Evolutionary conservation across 371 early-diverging fungal species (phyloP).

Genomic region (Lichtheimia hyalospora): DNA sequence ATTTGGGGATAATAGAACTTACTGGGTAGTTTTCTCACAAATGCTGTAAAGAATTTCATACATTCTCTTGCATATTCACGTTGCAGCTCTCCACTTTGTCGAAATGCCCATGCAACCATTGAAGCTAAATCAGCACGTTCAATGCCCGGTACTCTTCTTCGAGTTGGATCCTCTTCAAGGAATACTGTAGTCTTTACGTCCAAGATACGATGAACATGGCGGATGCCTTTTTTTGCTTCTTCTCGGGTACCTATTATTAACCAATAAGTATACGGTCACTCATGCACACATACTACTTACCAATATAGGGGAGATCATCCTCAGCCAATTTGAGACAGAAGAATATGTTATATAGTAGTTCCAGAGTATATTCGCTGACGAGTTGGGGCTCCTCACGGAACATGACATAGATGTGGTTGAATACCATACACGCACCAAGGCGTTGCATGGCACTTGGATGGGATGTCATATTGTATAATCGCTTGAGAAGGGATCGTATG

Average conservation of each 20-base stretch:
- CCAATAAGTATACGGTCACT: not conserved
- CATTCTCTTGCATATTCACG: conserved; percentile 65
- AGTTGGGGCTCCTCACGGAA: conserved; percentile 65
- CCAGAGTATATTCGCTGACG: conserved; percentile 67
- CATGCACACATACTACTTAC: conserved; percentile 4
- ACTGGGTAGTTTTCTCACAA: conserved; percentile 27
- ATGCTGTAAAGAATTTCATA: conserved; percentile 45
- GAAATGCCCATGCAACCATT: conserved; percentile 63
- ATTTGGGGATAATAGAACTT: not conserved
- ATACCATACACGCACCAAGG: conserved; percentile 68
- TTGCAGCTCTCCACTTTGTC: conserved; percentile 52
- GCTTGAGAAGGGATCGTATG: conserved; percentile 66
- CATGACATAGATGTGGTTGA: conserved; percentile 70
- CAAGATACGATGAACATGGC: conserved; percentile 64
- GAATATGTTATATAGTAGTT: conserved; percentile 69
- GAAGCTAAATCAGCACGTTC: conserved; percentile 39
- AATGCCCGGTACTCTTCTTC: conserved; percentile 56
- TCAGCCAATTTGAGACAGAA: conserved; percentile 63
- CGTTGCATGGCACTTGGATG: conserved; percentile 67
- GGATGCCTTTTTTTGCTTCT: conserved; percentile 55
- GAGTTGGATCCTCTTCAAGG: conserved; percentile 22
- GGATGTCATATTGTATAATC: conserved; percentile 62
- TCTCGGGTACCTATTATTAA: conserved; percentile 48
- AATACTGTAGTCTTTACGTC: conserved; percentile 49
- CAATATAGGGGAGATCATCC: conserved; percentile 63